phyloP scores from a whole-genome alignment of 2,329 filamentous ascomycete genomes.

The Colletotrichum lindemuthianum region DNA sequence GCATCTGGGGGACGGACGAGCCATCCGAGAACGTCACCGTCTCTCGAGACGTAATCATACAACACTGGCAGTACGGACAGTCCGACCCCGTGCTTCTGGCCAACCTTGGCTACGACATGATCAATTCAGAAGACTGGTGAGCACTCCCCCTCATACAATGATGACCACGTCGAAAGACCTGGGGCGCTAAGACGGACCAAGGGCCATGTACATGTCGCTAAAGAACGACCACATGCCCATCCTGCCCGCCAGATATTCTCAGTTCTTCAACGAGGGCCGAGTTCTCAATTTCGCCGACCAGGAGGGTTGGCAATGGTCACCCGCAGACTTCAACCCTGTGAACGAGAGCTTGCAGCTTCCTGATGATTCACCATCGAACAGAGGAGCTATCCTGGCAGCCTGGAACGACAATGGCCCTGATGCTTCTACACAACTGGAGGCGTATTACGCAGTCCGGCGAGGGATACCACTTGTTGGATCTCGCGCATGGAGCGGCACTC shows the following conservation, averaged over 20 bases:
- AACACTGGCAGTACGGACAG: constrained; percentile 53
- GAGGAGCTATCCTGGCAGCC: constrained; percentile 53
- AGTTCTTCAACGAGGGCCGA: constrained; percentile 56
- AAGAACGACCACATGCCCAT: constrained; percentile 63
- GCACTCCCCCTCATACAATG: constrained; percentile 38
- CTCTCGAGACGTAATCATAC: constrained; percentile 51
- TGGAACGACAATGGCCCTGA: constrained; percentile 62
- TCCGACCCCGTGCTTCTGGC: constrained; percentile 55
- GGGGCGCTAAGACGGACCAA: too few relatives aligned
- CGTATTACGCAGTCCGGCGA: constrained; percentile 56
- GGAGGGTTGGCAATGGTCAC: constrained; percentile 56
- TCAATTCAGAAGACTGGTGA: constrained; percentile 63
- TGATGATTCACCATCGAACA: constrained; percentile 41
- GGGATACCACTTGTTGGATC: constrained; percentile 54
- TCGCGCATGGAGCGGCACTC: constrained; percentile 52
- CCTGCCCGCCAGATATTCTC: constrained; percentile 55
- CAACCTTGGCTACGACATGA: constrained; percentile 47
- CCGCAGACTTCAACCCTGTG: constrained; percentile 54
- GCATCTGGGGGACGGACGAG: constrained; percentile 63
- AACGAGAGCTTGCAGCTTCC: constrained; percentile 52
- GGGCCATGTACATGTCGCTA: constrained; percentile 56
- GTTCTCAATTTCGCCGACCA: constrained; percentile 55
- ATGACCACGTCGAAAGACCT: too few relatives aligned
- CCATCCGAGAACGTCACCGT: constrained; percentile 51
- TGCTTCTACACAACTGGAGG: constrained; percentile 58